Conservation (phyloP, 2,329 filamentous ascomycete genomes). For the Colletotrichum tropicicola region DNA sequence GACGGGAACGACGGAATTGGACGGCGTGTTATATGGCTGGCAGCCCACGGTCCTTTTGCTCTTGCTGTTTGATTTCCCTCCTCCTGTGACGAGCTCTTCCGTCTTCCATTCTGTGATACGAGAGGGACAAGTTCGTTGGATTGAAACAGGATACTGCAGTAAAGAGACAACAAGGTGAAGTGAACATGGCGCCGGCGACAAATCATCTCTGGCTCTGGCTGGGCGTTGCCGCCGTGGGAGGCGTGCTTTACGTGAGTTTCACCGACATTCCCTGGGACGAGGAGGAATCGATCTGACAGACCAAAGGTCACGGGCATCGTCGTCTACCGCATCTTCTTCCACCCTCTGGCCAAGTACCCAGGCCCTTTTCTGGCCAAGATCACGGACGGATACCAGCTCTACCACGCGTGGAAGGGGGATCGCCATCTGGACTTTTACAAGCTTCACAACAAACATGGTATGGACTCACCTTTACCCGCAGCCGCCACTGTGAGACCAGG, state of each 20-base stretch:
- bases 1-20: background rate
- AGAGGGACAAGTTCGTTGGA: too few relatives aligned
- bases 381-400: constrained; percentile 73
- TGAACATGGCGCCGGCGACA: constrained; percentile 32
- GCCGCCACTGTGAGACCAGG: too few relatives aligned
- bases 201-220: constrained; percentile 51
- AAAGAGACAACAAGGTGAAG: background rate
- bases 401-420: constrained; percentile 79
- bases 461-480: background rate
- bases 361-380: constrained; percentile 71
- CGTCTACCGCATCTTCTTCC: constrained; percentile 69
- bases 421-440: constrained; percentile 78
- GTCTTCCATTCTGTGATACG: too few relatives aligned
- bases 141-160: too few relatives aligned
- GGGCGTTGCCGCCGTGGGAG: constrained; percentile 44
- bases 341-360: constrained; percentile 71
- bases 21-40: background rate
- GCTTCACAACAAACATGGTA: constrained; percentile 77
- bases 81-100: too few relatives aligned
- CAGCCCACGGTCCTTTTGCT: background rate
- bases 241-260: constrained; percentile 52
- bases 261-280: background rate
- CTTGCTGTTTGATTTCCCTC: background rate
- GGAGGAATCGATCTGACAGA: background rate
- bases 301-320: constrained; percentile 50